Percentiles rank a stretch among this genome's conserved stretches.
phyloP scores from a whole-genome alignment of 768 basidiomycete species.

The Macrolepiota dolichaula region DNA sequence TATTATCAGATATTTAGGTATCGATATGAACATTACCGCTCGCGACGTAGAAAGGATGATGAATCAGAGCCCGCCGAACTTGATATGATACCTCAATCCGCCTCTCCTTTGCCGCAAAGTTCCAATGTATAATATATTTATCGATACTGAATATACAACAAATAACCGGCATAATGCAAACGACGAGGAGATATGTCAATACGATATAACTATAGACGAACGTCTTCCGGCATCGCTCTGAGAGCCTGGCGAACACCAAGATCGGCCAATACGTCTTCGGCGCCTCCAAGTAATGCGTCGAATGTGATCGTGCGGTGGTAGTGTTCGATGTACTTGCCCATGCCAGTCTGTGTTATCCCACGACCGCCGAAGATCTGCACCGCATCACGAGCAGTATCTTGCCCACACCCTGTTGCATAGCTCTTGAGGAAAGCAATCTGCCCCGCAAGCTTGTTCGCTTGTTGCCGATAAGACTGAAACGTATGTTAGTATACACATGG shows the following conservation, averaged over 20 bases:
- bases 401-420: constrained; percentile 56
- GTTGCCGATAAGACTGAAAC: constrained; percentile 64
- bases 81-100: not conserved
- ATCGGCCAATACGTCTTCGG: constrained; percentile 68
- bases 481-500: constrained; percentile 1
- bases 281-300: constrained; percentile 69
- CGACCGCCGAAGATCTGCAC: constrained; percentile 80
- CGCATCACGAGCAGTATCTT: constrained; percentile 60
- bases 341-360: constrained; percentile 79
- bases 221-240: constrained; percentile 63
- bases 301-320: constrained; percentile 67
- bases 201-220: constrained; percentile 41
- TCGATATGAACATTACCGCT: not conserved
- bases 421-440: constrained; percentile 76
- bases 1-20: not conserved
- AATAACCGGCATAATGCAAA: too few species aligned
- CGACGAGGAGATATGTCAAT: not conserved
- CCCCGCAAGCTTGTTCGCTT: constrained; percentile 71
- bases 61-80: not conserved
- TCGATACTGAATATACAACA: not conserved
- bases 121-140: not conserved
- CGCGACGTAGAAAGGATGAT: not conserved
- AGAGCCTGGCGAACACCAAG: constrained; percentile 75
- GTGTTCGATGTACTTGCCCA: constrained; percentile 77
- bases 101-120: not conserved